These are phyloP conservation scores for Globisporangium okanoganense DNA, from an alignment of 352 stramenopile genomes.

Conservation along the genomic window DNA sequence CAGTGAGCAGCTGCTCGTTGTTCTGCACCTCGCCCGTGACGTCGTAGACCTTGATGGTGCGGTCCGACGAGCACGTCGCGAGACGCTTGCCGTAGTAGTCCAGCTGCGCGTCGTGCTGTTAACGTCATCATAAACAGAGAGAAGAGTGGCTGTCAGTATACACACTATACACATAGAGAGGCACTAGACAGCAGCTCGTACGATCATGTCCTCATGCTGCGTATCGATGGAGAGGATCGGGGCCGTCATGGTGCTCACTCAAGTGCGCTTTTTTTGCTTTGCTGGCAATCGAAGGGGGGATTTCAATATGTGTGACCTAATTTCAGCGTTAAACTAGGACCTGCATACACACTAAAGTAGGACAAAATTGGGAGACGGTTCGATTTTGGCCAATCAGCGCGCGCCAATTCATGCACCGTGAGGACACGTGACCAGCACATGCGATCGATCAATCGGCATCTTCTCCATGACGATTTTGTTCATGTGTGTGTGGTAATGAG, in stretches of 20 bases:
- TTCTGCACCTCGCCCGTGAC: constrained; percentile 90
- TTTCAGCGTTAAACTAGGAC: constrained; percentile 1
- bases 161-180: background rate
- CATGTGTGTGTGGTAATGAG: background rate
- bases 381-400: constrained; percentile 18
- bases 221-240: constrained; percentile 93
- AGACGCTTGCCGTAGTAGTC: constrained; percentile 99
- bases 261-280: constrained; percentile 17
- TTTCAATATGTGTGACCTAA: background rate
- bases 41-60: constrained; percentile 97
- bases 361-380: background rate
- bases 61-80: constrained; percentile 97
- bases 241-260: constrained; percentile 57
- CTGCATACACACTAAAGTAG: background rate
- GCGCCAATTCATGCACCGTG: constrained; percentile 22
- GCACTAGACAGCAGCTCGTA: constrained; percentile 23
- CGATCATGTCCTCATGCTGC: constrained; percentile 98
- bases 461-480: background rate
- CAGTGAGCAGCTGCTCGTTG: constrained; percentile 84
- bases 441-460: background rate
- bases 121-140: constrained; percentile 14
- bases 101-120: constrained; percentile 96
- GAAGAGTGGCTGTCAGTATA: background rate
- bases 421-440: background rate
- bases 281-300: constrained; percentile 20